Conservation (phyloP, 1,284 basidiomycete species). For the Tylopilus orsonianus region DNA sequence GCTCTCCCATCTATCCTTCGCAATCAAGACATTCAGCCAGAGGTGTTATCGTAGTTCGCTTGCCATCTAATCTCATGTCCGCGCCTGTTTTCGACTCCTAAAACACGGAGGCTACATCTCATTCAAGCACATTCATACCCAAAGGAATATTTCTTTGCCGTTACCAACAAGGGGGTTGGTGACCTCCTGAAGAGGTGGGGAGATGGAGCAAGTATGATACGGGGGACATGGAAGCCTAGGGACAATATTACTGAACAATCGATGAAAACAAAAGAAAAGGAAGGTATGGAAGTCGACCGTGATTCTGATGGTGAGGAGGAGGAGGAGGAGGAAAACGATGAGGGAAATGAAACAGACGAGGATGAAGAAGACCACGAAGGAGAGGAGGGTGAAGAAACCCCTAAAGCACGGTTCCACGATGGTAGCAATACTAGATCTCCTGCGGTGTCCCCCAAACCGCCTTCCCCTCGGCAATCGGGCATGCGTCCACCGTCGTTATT, state of each 20-base stretch:
- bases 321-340: slow-evolving; percentile 25
- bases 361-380: slow-evolving; percentile 22
- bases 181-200: slow-evolving; percentile 74
- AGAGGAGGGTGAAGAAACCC: slow-evolving; percentile 30
- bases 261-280: slow-evolving; percentile 10
- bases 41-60: slow-evolving; percentile 58
- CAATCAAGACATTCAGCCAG: slow-evolving; percentile 1
- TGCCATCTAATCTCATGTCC: slow-evolving; percentile 73
- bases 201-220: slow-evolving; percentile 73
- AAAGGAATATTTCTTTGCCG: slow-evolving; percentile 83
- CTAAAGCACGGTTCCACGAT: slow-evolving; percentile 25
- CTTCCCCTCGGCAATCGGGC: slow-evolving; percentile 17
- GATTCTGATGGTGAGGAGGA: slow-evolving; percentile 32
- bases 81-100: slow-evolving; percentile 71
- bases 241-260: slow-evolving; percentile 16
- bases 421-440: slow-evolving; percentile 22
- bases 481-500: slow-evolving; percentile 15
- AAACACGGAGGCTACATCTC: slow-evolving; percentile 76
- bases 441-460: slow-evolving; percentile 23
- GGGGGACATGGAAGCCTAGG: slow-evolving; percentile 66
- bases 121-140: slow-evolving; percentile 82
- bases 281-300: slow-evolving; percentile 31
- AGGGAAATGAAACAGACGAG: slow-evolving; percentile 28
- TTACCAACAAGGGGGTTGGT: slow-evolving; percentile 86
- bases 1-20: slow-evolving; percentile 4